A percentile compares a stretch with the other conserved stretches of the same genome.
Conservation (phyloP, 768 basidiomycete species). For the Macrolepiota fuliginosa region DNA sequence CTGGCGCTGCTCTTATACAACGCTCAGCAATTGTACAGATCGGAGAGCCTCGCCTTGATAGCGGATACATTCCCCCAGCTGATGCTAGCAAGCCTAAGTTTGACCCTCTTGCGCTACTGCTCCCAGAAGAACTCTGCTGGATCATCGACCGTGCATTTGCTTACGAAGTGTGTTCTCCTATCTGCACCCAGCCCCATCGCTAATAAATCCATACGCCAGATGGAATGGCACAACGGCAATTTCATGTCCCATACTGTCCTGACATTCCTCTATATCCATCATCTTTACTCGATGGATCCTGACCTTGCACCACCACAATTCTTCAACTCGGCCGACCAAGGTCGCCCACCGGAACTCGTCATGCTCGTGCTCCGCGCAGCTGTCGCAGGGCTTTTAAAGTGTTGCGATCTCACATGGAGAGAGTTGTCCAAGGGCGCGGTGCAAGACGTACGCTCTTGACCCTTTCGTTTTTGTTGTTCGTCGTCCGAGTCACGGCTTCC, state of each 20-base stretch:
- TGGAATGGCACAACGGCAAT: slow-evolving; percentile 85
- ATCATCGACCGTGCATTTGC: slow-evolving; percentile 76
- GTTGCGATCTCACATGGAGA: slow-evolving; percentile 78
- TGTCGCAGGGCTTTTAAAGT: slow-evolving; percentile 72
- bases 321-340: slow-evolving; percentile 30
- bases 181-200: slow-evolving; percentile 4
- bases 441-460: slow-evolving; percentile 60
- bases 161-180: slow-evolving; percentile 60
- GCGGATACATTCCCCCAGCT: slow-evolving; percentile 54
- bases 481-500: slow-evolving; percentile 4
- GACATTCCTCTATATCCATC: slow-evolving; percentile 73
- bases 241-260: slow-evolving; percentile 85
- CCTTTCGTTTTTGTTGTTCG: slow-evolving; percentile 12
- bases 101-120: slow-evolving; percentile 57
- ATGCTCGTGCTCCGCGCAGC: slow-evolving; percentile 67
- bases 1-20: not conserved
- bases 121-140: slow-evolving; percentile 86
- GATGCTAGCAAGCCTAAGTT: slow-evolving; percentile 46
- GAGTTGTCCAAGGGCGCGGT: slow-evolving; percentile 76
- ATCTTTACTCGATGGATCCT: slow-evolving; percentile 57
- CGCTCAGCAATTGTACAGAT: slow-evolving; percentile 49
- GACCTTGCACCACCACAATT: slow-evolving; percentile 37
- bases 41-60: slow-evolving; percentile 88
- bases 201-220: slow-evolving; percentile 41
- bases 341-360: slow-evolving; percentile 60